Evolutionary conservation across 78 protist species (phyloP), one percentile per base, ranked within the genome.

Genomic region (Corallochytrium limacisporum): DNA sequence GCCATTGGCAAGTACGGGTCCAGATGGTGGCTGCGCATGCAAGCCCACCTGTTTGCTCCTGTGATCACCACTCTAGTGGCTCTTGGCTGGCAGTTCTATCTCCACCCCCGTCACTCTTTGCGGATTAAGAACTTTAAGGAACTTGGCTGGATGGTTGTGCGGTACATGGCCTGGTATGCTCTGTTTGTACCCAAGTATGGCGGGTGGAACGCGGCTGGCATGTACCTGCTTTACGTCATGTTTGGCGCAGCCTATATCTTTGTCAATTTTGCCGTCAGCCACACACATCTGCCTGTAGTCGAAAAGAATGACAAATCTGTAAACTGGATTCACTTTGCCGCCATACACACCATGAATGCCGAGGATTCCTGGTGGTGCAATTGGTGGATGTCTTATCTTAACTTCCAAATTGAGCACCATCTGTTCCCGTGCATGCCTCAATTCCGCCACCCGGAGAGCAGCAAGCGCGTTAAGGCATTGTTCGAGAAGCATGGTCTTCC

Each of bases 51-150:
- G 37, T 63, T 63, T 44, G 38, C 15, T 31, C 48, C 48, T 35
- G 46, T 48, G 9, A 26, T 13, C 47, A 28, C 40, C 29, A 20
- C 29, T 6, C 57, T 63, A 22, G 70, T 63, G 31, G 36, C 57
- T 46, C 31, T 48, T 20, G 70, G 56, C 70, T 63, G 70, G 70
- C 70, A 63, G 43, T 15, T 62, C 38, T 46, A 33, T 8, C 68
- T 31, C 16, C 68, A 62, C 54, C 68, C 68, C 36, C 56, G 62
- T 31, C 37, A 36, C 43, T n/a, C 37, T 39, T 3, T 55, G 28
- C 62, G 62, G 36, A 32, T 6, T 8, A 12, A n/a, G 37, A 55
- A 55, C 36, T 1, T 6, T 22, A 4, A 5, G 3, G 62, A 55
- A 31, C 42, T 55, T 10, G 1, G 32, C 31, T 20, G 7, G 16